These are phyloP conservation scores for Amesomyces nigricolor DNA, from an alignment of 2,329 filamentous ascomycete genomes.

Conservation along the genomic window DNA sequence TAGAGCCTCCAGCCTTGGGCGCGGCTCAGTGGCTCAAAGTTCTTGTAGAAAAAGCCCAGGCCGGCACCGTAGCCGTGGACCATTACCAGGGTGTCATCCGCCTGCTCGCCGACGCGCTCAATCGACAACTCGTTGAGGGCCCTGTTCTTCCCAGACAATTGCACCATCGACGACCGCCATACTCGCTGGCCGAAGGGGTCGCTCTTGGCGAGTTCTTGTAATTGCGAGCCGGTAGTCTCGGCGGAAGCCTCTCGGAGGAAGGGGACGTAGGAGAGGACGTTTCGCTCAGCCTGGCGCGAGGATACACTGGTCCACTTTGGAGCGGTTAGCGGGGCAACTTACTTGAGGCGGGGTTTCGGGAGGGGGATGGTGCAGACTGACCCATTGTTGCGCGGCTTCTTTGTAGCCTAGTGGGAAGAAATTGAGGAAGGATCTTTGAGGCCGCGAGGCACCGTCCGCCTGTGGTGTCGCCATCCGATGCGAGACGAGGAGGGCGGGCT, in stretches of 20 bases:
- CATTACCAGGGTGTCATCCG: conserved; percentile 87
- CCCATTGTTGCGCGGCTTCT: conserved; percentile 88
- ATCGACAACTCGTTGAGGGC: conserved; percentile 90
- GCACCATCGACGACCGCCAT: conserved; percentile 82
- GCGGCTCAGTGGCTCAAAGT: conserved; percentile 83
- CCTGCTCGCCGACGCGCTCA: conserved; percentile 71
- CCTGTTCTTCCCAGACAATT: conserved; percentile 77
- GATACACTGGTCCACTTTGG: conserved; percentile 77
- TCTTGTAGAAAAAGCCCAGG: conserved; percentile 96
- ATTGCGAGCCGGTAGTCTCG: conserved; percentile 31
- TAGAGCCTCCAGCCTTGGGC: conserved; percentile 80
- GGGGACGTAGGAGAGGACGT: conserved; percentile 79
- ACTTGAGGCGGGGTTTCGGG: neutral
- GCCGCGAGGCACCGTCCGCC: conserved; percentile 8
- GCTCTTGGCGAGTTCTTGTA: conserved; percentile 41
- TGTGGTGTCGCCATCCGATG: conserved; percentile 16
- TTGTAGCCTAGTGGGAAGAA: conserved; percentile 88
- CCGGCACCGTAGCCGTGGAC: conserved; percentile 95
- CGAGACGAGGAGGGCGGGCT: conserved; percentile 24
- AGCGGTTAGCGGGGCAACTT: conserved; percentile 11
- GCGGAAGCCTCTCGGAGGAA: conserved; percentile 69
- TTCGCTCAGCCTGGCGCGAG: conserved; percentile 77
- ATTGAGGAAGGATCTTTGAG: conserved; percentile 39
- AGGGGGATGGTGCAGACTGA: conserved; percentile 37
- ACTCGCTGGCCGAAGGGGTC: conserved; percentile 78